Evolutionary conservation across 2,329 filamentous ascomycete genomes (phyloP), one percentile per base, ranked within the genome.

Genomic region (Geosmithia putterillii): DNA sequence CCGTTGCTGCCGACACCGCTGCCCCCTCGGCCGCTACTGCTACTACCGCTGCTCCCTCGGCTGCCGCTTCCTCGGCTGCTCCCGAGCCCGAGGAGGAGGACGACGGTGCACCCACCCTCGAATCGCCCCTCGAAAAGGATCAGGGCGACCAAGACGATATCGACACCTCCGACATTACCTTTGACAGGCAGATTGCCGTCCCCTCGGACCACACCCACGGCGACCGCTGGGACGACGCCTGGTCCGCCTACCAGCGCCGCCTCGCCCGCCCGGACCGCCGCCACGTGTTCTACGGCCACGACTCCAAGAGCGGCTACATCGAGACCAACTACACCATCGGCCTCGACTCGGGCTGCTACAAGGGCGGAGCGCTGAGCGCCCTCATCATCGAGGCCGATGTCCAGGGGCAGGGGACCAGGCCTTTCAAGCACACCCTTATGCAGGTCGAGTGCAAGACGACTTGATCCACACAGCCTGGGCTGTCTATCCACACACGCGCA

Each of bases 221-320:
- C 42, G 69, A 74, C 28, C 73, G 73, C 14, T 94, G 86, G 86
- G 71, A 78, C 42, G 73, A 80, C 52, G 62, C 65, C 7, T 81
- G 77, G 77, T 73, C 79, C 53, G 63, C 62, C 44, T 59, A 61
- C 45, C 73, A 80, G 52, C 58, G 57, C 43, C 54, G 54, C 21
- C 46, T 57, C 2, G 47, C 46, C 39, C 48, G 54, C 22, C 40
- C 48, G 12, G 50, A 61, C 23, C 67, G 74, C 9, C 75, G 69
- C 36, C 86, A 84, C 1, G 82, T 94, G 36, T 72, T 94, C 45
- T 95, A 94, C 60, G 89, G 89, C 5, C 90, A 96, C 57, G 86
- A 95, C 57, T 76, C 86, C 19, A 80, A 81, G 53, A 64, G 65
- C 3, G 88, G 87, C 0, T 71, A 94, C 41, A 56, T 53, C 25